Percentiles rank a stretch among this genome's conserved stretches.
Conservation (phyloP, 192 early-diverging fungal genomes). For the Paraglomus brasilianum region DNA sequence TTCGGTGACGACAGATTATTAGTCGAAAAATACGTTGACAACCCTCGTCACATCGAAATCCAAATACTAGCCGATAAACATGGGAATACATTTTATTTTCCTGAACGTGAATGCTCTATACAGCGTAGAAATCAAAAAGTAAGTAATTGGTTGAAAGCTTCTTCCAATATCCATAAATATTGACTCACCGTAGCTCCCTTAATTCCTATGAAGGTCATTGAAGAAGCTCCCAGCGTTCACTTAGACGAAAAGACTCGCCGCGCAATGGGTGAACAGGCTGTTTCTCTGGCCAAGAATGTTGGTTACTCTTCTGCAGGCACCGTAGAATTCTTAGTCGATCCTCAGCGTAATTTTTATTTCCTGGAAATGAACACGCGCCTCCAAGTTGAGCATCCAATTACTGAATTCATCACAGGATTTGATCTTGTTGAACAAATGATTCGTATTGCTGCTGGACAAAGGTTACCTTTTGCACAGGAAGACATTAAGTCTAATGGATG, state of each 20-base stretch:
- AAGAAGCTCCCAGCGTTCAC: conserved; percentile 80
- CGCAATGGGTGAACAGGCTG: conserved; percentile 78
- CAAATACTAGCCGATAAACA: conserved; percentile 68
- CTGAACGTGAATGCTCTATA: conserved; percentile 88
- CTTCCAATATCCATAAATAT: background rate
- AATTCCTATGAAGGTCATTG: conserved; percentile 58
- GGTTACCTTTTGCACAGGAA: conserved; percentile 66
- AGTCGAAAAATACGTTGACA: conserved; percentile 90
- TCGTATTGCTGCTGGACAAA: conserved; percentile 79
- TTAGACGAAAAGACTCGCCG: conserved; percentile 60
- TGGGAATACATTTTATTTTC: conserved; percentile 79
- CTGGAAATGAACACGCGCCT: conserved; percentile 82
- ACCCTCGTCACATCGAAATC: conserved; percentile 78
- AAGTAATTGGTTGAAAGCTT: background rate
- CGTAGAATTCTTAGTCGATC: conserved; percentile 75
- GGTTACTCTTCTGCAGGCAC: conserved; percentile 76
- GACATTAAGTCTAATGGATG: conserved; percentile 83
- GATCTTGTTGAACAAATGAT: conserved; percentile 98
- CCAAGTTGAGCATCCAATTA: conserved; percentile 82
- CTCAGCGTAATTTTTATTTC: conserved; percentile 74
- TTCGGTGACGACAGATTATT: conserved; percentile 90
- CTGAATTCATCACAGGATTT: conserved; percentile 77
- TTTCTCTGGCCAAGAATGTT: conserved; percentile 70
- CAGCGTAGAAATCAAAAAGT: conserved; percentile 77
- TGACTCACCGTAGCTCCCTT: background rate